phyloP scores from a whole-genome alignment of 2,329 filamentous ascomycete species.

The Cercospora sesami region DNA sequence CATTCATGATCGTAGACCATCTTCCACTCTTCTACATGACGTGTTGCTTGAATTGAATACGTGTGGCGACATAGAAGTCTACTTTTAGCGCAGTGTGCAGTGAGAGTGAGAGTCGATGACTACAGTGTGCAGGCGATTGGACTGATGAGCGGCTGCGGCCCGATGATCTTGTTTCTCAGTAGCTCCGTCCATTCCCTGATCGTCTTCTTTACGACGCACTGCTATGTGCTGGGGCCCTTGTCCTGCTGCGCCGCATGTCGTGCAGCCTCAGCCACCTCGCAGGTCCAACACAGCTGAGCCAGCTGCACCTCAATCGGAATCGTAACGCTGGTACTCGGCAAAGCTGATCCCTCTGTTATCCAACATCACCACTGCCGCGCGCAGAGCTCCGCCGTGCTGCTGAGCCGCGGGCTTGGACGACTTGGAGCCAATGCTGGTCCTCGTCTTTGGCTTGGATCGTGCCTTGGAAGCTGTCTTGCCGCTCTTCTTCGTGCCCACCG shows the following conservation, averaged over 20 bases:
- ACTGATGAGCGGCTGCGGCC: neutral
- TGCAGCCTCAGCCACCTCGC: slow-evolving; percentile 11
- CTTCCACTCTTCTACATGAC: neutral
- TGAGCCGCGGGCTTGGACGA: slow-evolving; percentile 13
- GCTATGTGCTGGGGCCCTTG: neutral
- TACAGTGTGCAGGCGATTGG: neutral
- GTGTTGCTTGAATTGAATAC: neutral
- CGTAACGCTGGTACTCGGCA: slow-evolving; percentile 16
- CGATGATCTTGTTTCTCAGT: neutral
- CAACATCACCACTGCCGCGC: slow-evolving; percentile 1
- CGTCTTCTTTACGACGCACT: neutral
- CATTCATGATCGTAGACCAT: neutral
- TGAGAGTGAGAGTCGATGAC: neutral
- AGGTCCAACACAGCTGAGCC: neutral
- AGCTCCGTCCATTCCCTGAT: neutral
- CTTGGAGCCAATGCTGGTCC: slow-evolving; percentile 12
- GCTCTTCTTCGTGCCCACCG: neutral
- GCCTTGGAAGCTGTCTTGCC: neutral
- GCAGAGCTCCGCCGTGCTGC: neutral
- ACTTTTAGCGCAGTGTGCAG: neutral
- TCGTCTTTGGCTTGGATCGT: neutral
- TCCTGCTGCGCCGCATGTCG: slow-evolving; percentile 5
- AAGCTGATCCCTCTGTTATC: slow-evolving; percentile 20
- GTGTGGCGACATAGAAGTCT: neutral
- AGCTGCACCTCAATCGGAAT: neutral